Conservation (phyloP, 2,329 filamentous ascomycete species). For the Cercospora janseana region DNA sequence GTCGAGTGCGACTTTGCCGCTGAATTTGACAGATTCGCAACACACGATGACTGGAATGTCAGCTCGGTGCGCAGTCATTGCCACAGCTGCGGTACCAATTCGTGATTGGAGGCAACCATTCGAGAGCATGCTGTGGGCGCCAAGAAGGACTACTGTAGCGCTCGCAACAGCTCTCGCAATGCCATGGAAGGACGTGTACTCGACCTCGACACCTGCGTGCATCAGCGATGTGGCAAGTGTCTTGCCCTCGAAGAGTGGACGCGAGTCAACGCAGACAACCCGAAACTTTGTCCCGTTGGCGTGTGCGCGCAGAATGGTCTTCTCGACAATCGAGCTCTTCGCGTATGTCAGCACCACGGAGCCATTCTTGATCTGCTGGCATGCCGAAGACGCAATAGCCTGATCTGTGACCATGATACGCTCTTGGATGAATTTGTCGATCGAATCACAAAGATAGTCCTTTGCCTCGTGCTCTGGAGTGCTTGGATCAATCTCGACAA, state of each 20-base stretch:
- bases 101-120: constrained; percentile 89
- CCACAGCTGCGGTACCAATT: constrained; percentile 81
- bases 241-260: constrained; percentile 68
- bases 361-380: constrained; percentile 71
- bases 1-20: constrained; percentile 83
- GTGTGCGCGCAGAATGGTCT: constrained; percentile 72
- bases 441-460: constrained; percentile 70
- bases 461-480: constrained; percentile 80
- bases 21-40: constrained; percentile 94
- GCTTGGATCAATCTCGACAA: constrained; percentile 85
- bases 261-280: constrained; percentile 79
- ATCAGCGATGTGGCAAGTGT: constrained; percentile 69
- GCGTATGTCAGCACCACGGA: constrained; percentile 86
- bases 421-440: constrained; percentile 88
- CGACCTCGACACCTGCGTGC: constrained; percentile 68
- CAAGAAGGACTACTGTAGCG: constrained; percentile 73
- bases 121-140: constrained; percentile 91
- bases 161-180: constrained; percentile 70
- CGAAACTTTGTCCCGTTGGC: constrained; percentile 70
- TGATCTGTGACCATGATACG: constrained; percentile 83
- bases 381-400: constrained; percentile 75
- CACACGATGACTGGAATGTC: constrained; percentile 82
- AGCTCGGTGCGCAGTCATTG: constrained; percentile 73
- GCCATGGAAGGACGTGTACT: constrained; percentile 78
- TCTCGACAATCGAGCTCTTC: constrained; percentile 80